phyloP scores from a whole-genome alignment of 2,329 filamentous ascomycete genomes.

The Penicillium sp. region DNA sequence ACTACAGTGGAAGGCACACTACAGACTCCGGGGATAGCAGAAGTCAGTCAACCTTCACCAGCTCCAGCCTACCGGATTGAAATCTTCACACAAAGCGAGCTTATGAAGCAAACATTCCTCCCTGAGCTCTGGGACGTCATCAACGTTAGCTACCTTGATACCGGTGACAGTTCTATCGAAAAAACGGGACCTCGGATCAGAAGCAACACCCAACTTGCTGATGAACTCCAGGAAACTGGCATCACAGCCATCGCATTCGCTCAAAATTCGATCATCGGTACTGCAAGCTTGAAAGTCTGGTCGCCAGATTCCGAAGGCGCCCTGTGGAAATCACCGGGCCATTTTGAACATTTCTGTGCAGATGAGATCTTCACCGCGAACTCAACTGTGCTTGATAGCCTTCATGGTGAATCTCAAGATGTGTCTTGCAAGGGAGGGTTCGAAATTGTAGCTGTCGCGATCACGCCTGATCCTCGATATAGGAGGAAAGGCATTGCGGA shows the following conservation, averaged over 20 bases:
- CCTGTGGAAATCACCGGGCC: not conserved
- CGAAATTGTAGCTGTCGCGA: not conserved
- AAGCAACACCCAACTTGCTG: slow-evolving; percentile 6
- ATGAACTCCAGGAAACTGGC: not conserved
- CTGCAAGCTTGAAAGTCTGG: not conserved
- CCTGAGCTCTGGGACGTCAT: not conserved
- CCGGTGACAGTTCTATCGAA: too few species aligned
- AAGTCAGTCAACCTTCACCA: not conserved
- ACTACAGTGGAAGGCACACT: not conserved
- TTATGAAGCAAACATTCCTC: not conserved
- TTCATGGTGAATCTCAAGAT: not conserved
- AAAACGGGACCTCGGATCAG: not conserved
- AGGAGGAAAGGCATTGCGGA: not conserved
- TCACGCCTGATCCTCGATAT: not conserved
- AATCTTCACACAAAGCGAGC: not conserved
- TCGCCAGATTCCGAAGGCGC: not conserved
- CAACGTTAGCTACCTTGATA: not conserved
- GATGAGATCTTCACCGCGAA: not conserved
- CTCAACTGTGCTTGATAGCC: not conserved
- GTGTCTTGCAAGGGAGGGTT: not conserved
- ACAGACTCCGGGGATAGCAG: not conserved
- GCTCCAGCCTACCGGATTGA: not conserved
- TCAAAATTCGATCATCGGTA: not conserved
- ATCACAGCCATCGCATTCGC: not conserved
- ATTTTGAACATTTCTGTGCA: not conserved